phyloP scores from a whole-genome alignment of 2,329 filamentous ascomycete species.

The Microsporum ferrugineum region DNA sequence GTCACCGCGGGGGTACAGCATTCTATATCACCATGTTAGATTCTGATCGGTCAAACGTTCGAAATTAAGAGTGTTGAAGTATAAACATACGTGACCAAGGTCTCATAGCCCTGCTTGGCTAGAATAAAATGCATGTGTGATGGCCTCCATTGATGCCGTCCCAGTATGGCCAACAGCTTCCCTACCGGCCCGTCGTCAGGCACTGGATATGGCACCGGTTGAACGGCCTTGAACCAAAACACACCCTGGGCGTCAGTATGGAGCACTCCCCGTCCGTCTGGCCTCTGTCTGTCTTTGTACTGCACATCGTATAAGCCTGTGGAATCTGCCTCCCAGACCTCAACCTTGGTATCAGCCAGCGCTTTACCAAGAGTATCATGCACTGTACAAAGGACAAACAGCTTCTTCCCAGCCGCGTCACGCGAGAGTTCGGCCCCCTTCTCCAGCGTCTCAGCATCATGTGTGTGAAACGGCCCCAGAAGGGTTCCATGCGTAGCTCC shows the following conservation, averaged over 20 bases:
- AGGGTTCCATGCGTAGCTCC: conserved; percentile 65
- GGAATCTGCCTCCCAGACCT: conserved; percentile 77
- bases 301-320: conserved; percentile 77
- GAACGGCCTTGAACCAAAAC: conserved; percentile 79
- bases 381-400: conserved; percentile 63
- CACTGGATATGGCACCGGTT: conserved; percentile 76
- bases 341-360: conserved; percentile 56
- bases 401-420: conserved; percentile 56
- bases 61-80: conserved; percentile 28
- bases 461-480: conserved; percentile 71
- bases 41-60: conserved; percentile 30
- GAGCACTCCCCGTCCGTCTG: conserved; percentile 64
- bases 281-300: conserved; percentile 50
- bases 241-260: conserved; percentile 56
- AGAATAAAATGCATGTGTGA: conserved; percentile 86
- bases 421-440: conserved; percentile 54
- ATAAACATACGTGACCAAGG: conserved; percentile 59
- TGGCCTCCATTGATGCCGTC: conserved; percentile 67
- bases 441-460: conserved; percentile 51
- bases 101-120: conserved; percentile 64
- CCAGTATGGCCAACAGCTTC: conserved; percentile 51
- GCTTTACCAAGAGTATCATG: conserved; percentile 54
- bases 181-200: conserved; percentile 77
- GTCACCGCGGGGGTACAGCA: conserved; percentile 65
- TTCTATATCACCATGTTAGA: conserved; percentile 22